Conservation (phyloP, 2,329 filamentous ascomycete species). For the Fusarium siculi region DNA sequence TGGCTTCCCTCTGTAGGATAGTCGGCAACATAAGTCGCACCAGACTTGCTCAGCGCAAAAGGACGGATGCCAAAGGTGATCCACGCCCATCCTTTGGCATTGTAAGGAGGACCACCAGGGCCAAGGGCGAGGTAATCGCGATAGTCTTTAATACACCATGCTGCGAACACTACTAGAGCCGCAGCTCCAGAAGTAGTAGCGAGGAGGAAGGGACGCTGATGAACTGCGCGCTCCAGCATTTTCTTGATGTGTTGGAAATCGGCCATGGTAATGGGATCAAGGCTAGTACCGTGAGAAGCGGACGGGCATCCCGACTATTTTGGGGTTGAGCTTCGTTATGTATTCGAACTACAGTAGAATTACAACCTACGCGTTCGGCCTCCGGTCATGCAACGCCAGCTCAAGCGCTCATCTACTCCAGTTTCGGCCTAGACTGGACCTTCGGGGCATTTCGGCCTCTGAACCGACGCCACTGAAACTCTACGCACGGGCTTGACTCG, state of each 20-base stretch:
- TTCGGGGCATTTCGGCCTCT: too few relatives aligned
- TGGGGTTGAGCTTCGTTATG: background rate
- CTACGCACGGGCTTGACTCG: too few relatives aligned
- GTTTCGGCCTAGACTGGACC: too few relatives aligned
- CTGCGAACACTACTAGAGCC: background rate
- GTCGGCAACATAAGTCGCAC: background rate
- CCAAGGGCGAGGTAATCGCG: background rate
- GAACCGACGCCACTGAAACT: too few relatives aligned
- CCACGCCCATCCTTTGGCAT: background rate
- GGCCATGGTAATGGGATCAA: background rate
- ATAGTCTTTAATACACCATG: background rate
- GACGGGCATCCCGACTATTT: background rate
- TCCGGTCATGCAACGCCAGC: too few relatives aligned
- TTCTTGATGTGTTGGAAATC: background rate
- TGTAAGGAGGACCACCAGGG: background rate
- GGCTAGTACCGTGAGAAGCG: background rate
- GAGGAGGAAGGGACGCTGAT: background rate
- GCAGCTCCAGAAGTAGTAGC: background rate
- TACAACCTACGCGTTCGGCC: too few relatives aligned
- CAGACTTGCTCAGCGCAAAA: background rate
- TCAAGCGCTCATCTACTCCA: too few relatives aligned
- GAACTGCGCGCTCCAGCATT: background rate
- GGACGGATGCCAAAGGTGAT: background rate
- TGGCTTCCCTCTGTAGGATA: background rate
- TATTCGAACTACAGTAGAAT: background rate